Evolutionary conservation across 2,329 filamentous ascomycete species (phyloP).

Genomic region (Coleophoma eucalyptorum): DNA sequence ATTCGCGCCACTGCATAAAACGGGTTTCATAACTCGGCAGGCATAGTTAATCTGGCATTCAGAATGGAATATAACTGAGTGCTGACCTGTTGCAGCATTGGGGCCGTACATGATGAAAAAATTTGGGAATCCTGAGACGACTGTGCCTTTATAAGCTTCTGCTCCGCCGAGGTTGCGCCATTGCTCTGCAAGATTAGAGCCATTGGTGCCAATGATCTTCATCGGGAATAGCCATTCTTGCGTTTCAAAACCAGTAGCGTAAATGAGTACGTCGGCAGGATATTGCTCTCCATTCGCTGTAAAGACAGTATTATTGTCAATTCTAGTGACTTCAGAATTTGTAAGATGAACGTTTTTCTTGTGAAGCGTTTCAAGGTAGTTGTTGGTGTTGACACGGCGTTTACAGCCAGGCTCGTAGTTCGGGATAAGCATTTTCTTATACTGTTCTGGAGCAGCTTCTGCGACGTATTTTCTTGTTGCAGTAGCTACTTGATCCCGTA

Average conservation of each 20-base stretch:
- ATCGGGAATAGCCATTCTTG: slow-evolving; percentile 48
- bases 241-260: slow-evolving; percentile 40
- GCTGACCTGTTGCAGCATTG: slow-evolving; percentile 33
- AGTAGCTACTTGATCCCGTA: slow-evolving; percentile 28
- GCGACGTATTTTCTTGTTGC: slow-evolving; percentile 30
- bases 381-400: slow-evolving; percentile 22
- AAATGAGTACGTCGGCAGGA: slow-evolving; percentile 21
- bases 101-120: slow-evolving; percentile 38
- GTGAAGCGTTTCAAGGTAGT: slow-evolving; percentile 38
- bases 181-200: slow-evolving; percentile 11
- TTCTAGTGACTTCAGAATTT: neutral
- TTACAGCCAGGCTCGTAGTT: slow-evolving; percentile 29
- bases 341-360: slow-evolving; percentile 33
- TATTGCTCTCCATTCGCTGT: slow-evolving; percentile 32
- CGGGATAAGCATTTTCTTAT: slow-evolving; percentile 54
- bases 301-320: slow-evolving; percentile 25
- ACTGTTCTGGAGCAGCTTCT: slow-evolving; percentile 48
- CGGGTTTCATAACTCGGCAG: slow-evolving; percentile 35
- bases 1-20: slow-evolving; percentile 22
- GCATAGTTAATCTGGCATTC: slow-evolving; percentile 50
- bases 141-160: slow-evolving; percentile 34
- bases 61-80: neutral
- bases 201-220: slow-evolving; percentile 39
- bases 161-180: slow-evolving; percentile 7
- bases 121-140: slow-evolving; percentile 36